Evolutionary conservation across 225 moss, liverwort and hornwort genomes (phyloP).

Genomic region (Pseudoscleropodium purum): DNA sequence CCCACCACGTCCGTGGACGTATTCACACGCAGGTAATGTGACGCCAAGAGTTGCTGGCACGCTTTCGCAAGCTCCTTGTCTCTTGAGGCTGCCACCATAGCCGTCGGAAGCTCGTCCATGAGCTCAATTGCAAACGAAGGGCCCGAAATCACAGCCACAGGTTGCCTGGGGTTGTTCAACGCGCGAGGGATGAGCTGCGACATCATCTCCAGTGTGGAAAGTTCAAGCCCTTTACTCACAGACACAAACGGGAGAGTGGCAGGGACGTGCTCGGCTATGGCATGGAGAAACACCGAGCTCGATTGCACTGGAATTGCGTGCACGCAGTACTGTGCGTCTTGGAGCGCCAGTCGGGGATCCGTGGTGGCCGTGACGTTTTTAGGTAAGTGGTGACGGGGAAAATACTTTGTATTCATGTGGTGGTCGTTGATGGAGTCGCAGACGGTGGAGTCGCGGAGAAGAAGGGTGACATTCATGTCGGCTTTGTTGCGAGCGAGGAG

Average conservation of each 20-base stretch:
- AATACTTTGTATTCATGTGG: slow-evolving; percentile 68
- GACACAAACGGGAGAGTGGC: slow-evolving; percentile 69
- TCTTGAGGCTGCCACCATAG: slow-evolving; percentile 76
- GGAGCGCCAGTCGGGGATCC: slow-evolving; percentile 56
- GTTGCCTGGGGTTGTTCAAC: slow-evolving; percentile 76
- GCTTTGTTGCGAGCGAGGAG: slow-evolving; percentile 80
- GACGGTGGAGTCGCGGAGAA: slow-evolving; percentile 52
- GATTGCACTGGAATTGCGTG: slow-evolving; percentile 90
- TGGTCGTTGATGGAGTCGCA: slow-evolving; percentile 72
- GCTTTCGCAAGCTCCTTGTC: slow-evolving; percentile 80
- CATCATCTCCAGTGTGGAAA: slow-evolving; percentile 91
- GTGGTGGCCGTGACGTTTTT: slow-evolving; percentile 83
- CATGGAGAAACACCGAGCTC: slow-evolving; percentile 53
- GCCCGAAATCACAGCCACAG: slow-evolving; percentile 79
- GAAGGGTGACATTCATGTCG: slow-evolving; percentile 71
- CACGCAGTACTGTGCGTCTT: slow-evolving; percentile 72
- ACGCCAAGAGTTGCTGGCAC: slow-evolving; percentile 84
- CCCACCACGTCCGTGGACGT: slow-evolving; percentile 84
- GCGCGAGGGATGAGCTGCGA: slow-evolving; percentile 89
- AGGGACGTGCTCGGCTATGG: slow-evolving; percentile 71
- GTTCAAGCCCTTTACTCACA: slow-evolving; percentile 86
- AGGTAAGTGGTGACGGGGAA: slow-evolving; percentile 65
- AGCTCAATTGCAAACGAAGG: slow-evolving; percentile 92
- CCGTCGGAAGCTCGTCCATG: slow-evolving; percentile 92
- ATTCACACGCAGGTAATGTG: slow-evolving; percentile 69